A percentile compares a stretch with the other conserved stretches of the same genome.
These are phyloP conservation scores for Fagus sylvatica DNA, from an alignment of 306 rosid species.

Conservation along the genomic window DNA sequence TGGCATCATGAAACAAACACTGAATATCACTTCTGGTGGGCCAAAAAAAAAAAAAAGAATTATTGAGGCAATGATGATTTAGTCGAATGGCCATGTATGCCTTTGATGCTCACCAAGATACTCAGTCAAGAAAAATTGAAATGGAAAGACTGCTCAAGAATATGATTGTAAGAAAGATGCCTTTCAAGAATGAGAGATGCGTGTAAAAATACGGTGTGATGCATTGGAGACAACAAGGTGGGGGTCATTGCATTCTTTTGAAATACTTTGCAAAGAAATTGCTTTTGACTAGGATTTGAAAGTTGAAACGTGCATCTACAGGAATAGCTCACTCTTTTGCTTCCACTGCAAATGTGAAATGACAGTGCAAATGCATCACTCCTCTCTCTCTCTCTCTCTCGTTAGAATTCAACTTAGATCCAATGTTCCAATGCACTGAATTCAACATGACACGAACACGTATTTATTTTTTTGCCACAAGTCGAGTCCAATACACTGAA, in stretches of 20 bases:
- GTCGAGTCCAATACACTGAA: too few species aligned
- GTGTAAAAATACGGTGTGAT: too few species aligned
- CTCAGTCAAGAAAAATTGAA: neutral
- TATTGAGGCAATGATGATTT: slow-evolving; percentile 18
- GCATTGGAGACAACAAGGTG: too few species aligned
- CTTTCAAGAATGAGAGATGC: neutral
- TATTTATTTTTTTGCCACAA: too few species aligned
- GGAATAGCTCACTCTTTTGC: too few species aligned
- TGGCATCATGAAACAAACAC: neutral
- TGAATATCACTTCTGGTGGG: slow-evolving; percentile 7
- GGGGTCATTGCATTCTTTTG: neutral
- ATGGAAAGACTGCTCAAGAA: neutral
- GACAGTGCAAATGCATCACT: too few species aligned
- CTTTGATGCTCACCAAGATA: slow-evolving; percentile 18
- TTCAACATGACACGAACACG: too few species aligned
- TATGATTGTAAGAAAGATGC: neutral
- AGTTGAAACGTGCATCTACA: neutral
- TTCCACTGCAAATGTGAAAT: too few species aligned
- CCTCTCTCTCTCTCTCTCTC: too few species aligned
- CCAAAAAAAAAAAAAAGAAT: neutral
- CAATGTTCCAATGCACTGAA: too few species aligned
- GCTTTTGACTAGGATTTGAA: neutral
- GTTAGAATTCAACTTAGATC: too few species aligned
- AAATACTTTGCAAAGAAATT: neutral
- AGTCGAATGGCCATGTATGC: slow-evolving; percentile 10